Conservation (phyloP, 129 eudicot species). For the Logfia minima region DNA sequence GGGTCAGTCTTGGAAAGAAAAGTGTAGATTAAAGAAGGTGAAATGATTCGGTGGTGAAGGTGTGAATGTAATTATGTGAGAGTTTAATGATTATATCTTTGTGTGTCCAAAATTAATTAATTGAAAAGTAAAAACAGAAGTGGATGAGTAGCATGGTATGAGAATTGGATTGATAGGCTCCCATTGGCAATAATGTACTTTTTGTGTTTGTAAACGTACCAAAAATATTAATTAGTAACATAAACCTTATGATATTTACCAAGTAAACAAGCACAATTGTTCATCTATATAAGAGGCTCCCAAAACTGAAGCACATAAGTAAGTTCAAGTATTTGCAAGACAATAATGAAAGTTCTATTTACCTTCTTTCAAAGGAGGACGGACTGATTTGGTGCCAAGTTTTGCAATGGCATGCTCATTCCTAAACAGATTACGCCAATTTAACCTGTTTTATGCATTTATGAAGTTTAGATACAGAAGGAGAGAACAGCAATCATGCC, state of each 20-base stretch:
- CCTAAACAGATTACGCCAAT: too few relatives aligned
- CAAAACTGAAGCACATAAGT: too few relatives aligned
- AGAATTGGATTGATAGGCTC: constrained; percentile 2
- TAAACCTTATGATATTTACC: background rate
- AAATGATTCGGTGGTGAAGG: constrained; percentile 48
- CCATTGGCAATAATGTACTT: background rate
- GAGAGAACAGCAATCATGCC: too few relatives aligned
- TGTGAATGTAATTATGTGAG: constrained; percentile 9
- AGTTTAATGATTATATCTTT: constrained; percentile 31
- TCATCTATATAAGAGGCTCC: too few relatives aligned
- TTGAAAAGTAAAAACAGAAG: background rate
- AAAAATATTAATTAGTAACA: background rate
- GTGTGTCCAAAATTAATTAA: background rate
- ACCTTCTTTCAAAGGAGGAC: too few relatives aligned
- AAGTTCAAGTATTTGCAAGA: background rate
- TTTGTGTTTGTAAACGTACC: background rate
- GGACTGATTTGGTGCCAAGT: too few relatives aligned
- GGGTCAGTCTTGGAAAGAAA: background rate
- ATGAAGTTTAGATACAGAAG: too few relatives aligned
- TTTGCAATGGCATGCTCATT: too few relatives aligned
- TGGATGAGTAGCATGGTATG: background rate
- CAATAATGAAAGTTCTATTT: too few relatives aligned
- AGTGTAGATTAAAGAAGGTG: constrained; percentile 22
- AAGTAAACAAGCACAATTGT: background rate
- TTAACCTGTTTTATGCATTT: too few relatives aligned